phyloP scores from a whole-genome alignment of 805 yeast genomes.

The Metschnikowia vanudenii region DNA sequence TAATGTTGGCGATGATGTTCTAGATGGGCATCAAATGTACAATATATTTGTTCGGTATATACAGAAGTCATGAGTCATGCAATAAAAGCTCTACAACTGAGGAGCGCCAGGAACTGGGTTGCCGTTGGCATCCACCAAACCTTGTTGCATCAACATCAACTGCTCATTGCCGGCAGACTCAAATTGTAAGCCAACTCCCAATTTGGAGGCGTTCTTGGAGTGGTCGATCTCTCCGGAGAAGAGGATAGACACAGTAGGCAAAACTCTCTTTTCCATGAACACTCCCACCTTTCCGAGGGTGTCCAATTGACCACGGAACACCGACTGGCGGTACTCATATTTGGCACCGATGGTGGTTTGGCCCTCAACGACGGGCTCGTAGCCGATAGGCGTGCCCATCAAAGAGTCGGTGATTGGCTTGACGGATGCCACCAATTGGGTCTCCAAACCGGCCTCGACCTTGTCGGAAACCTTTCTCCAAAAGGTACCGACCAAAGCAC shows the following conservation, averaged over 20 bases:
- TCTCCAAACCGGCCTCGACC: constrained; percentile 93
- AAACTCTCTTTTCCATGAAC: constrained; percentile 87
- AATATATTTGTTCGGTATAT: constrained; percentile 14
- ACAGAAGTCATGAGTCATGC: constrained; percentile 21
- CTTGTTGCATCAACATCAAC: constrained; percentile 87
- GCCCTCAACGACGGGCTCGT: constrained; percentile 85
- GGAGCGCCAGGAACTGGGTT: constrained; percentile 84
- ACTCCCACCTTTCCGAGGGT: constrained; percentile 87
- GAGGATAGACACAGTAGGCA: constrained; percentile 85
- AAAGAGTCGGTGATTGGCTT: constrained; percentile 71
- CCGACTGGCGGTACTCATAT: constrained; percentile 95
- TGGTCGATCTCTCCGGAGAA: constrained; percentile 95
- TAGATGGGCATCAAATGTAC: constrained; percentile 1
- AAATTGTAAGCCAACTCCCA: constrained; percentile 93
- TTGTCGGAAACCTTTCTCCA: constrained; percentile 92
- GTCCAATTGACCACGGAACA: constrained; percentile 93
- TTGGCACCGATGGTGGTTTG: constrained; percentile 93
- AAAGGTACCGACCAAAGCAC: constrained; percentile 83
- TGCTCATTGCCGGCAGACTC: constrained; percentile 95
- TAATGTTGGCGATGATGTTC: no score
- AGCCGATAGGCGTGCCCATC: constrained; percentile 76
- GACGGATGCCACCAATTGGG: constrained; percentile 74
- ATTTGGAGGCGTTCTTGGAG: constrained; percentile 60
- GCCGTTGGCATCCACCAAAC: constrained; percentile 77
- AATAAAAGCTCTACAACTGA: constrained; percentile 35